phyloP scores from a whole-genome alignment of 192 early-diverging fungal species.

The Glomus cerebriforme region DNA sequence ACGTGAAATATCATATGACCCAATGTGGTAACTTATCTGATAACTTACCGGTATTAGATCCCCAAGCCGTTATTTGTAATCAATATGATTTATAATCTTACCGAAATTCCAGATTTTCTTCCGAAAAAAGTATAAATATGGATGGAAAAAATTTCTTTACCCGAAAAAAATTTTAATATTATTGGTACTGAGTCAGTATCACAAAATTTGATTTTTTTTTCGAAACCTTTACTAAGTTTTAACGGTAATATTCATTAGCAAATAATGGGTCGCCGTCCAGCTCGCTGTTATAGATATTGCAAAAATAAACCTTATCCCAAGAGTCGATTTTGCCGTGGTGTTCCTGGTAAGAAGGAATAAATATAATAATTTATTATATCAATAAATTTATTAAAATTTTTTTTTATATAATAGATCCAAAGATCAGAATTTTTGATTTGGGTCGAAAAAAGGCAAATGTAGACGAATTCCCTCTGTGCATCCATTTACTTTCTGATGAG shows the following conservation, averaged over 20 bases:
- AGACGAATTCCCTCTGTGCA: constrained; percentile 96
- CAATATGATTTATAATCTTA: too few species aligned
- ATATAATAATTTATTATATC: neutral
- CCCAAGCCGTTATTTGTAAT: too few species aligned
- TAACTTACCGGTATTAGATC: too few species aligned
- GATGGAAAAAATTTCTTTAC: too few species aligned
- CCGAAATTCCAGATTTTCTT: too few species aligned
- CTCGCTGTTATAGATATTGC: constrained; percentile 98
- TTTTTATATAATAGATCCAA: constrained; percentile 71
- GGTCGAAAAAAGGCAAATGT: constrained; percentile 97
- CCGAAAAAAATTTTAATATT: too few species aligned
- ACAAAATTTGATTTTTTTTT: neutral
- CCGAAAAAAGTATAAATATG: too few species aligned
- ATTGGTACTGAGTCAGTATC: too few species aligned
- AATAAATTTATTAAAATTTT: neutral
- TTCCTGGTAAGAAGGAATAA: constrained; percentile 66
- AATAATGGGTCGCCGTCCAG: constrained; percentile 96
- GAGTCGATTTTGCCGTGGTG: constrained; percentile 98
- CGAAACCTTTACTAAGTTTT: neutral
- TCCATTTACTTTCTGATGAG: constrained; percentile 97
- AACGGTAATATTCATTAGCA: neutral
- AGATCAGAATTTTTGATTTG: constrained; percentile 96
- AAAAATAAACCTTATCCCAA: constrained; percentile 99
- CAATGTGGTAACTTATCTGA: too few species aligned
- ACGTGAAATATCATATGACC: too few species aligned